Conservation (phyloP, 495 filamentous ascomycete genomes). For the Cercophora samala region DNA sequence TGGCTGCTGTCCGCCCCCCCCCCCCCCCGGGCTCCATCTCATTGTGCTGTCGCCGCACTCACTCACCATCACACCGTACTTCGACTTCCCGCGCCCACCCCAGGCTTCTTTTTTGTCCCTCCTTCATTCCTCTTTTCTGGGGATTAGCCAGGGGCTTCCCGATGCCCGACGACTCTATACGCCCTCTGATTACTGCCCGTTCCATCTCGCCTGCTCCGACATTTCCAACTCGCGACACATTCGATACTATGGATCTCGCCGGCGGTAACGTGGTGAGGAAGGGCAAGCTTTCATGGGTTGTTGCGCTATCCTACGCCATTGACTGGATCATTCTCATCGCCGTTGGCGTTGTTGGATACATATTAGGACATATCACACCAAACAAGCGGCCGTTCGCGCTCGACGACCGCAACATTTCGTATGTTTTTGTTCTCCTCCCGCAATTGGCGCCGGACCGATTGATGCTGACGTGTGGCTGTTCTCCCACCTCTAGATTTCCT, state of each 20-base stretch:
- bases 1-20: neutral
- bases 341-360: slow-evolving; percentile 39
- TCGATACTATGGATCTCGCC: slow-evolving; percentile 24
- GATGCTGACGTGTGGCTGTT: neutral
- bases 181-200: slow-evolving; percentile 27
- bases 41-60: slow-evolving; percentile 9
- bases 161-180: slow-evolving; percentile 36
- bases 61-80: neutral
- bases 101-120: slow-evolving; percentile 3
- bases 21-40: neutral
- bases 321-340: slow-evolving; percentile 47
- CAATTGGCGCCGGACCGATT: neutral
- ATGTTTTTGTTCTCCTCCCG: slow-evolving; percentile 19
- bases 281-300: slow-evolving; percentile 27
- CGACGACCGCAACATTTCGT: slow-evolving; percentile 46
- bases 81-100: neutral
- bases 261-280: slow-evolving; percentile 21
- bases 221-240: slow-evolving; percentile 20
- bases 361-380: slow-evolving; percentile 52
- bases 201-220: slow-evolving; percentile 25
- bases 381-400: slow-evolving; percentile 55
- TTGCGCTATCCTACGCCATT: slow-evolving; percentile 44
- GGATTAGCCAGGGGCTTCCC: slow-evolving; percentile 14
- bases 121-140: neutral
- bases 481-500: slow-evolving; percentile 53